Evolutionary conservation across 1,284 basidiomycete genomes (phyloP).

Genomic region (Trametes sp.): DNA sequence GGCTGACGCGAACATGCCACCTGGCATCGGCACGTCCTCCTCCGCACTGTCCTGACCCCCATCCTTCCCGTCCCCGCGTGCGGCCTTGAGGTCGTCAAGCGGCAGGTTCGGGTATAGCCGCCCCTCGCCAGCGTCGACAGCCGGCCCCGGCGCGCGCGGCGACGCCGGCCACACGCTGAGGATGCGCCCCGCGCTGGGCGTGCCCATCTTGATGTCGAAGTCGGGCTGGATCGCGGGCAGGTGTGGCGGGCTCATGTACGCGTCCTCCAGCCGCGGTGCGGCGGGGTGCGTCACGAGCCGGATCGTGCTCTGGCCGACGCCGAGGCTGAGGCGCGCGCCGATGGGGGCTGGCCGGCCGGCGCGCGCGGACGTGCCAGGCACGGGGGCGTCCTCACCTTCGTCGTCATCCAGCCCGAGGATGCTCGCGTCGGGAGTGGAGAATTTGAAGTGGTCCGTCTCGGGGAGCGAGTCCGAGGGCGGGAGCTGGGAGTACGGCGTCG

Average conservation of each 20-base stretch:
- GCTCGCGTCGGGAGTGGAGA: conserved; percentile 46
- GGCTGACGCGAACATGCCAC: conserved; percentile 37
- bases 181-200: conserved; percentile 49
- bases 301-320: conserved; percentile 54
- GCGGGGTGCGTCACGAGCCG: conserved; percentile 55
- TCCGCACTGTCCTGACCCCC: background rate
- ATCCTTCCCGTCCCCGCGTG: background rate
- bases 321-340: conserved; percentile 62
- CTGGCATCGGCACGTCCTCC: conserved; percentile 45
- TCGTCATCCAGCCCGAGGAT: conserved; percentile 32
- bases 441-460: conserved; percentile 58
- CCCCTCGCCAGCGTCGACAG: conserved; percentile 5
- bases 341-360: conserved; percentile 63
- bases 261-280: conserved; percentile 4
- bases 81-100: conserved; percentile 45
- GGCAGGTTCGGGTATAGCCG: conserved; percentile 55
- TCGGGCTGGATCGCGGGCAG: conserved; percentile 67
- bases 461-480: conserved; percentile 51
- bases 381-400: conserved; percentile 42
- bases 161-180: conserved; percentile 55
- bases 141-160: conserved; percentile 35
- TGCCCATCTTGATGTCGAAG: conserved; percentile 70
- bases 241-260: conserved; percentile 56
- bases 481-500: conserved; percentile 61
- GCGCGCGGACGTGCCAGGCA: conserved; percentile 63